Evolutionary conservation across 352 stramenopile genomes (phyloP).

Genomic region (Globisporangium spinosum): DNA sequence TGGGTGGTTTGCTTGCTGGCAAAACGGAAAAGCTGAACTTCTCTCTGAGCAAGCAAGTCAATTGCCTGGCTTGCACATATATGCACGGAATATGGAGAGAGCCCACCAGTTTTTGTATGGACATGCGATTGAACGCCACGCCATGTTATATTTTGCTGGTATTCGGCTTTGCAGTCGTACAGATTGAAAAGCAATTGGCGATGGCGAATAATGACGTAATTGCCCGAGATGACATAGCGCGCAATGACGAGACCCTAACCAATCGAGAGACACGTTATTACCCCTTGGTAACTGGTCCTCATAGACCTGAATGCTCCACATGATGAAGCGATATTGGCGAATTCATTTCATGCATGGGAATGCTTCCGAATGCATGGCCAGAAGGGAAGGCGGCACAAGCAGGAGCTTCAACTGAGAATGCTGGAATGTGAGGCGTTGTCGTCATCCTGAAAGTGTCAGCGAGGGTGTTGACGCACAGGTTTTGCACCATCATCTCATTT

Average conservation of each 20-base stretch:
- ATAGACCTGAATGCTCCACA: background rate
- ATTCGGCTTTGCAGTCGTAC: background rate
- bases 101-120: background rate
- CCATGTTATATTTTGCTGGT: background rate
- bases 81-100: background rate
- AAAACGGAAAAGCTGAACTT: background rate
- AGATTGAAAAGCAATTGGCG: background rate
- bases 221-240: slow-evolving; percentile 1
- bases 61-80: background rate
- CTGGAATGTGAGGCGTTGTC: background rate
- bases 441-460: background rate
- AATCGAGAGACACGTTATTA: background rate
- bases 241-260: slow-evolving; percentile 8
- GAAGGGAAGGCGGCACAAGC: background rate
- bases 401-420: background rate
- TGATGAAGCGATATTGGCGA: background rate
- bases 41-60: background rate
- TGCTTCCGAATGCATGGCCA: background rate
- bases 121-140: background rate
- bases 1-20: background rate
- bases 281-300: background rate
- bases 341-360: background rate
- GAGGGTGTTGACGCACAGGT: slow-evolving; percentile 2
- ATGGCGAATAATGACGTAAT: slow-evolving; percentile 4
- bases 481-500: background rate